Base-by-base conservation (phyloP, 116 monocot genomes). In the Phalaenopsis hybrid region DNA sequence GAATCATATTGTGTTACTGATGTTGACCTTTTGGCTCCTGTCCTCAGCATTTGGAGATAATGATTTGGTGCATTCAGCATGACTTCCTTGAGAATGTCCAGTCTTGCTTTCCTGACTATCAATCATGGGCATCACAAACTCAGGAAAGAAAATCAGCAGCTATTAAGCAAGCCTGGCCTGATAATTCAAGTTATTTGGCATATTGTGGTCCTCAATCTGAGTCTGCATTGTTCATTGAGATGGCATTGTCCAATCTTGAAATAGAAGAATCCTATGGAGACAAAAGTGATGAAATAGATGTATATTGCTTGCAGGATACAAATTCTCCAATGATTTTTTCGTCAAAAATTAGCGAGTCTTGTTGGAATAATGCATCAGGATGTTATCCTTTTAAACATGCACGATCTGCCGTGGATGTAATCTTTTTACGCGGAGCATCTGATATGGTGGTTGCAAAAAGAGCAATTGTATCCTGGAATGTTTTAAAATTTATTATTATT, bases 361-460 rank as follows among this genome's bases (percentile, higher is more conserved):
- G 78, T 80, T 75, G 13, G 49, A 80, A 78, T 61, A 72, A 52
- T 10, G 58, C 37, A 57, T 74, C 86, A 79, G 81, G 67, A 18
- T 87, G 74, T 11, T 94, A 97, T 83, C 94, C 94, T 50, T 97
- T 97, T 88, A 79, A 81, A 57, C 88, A 81, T 81, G 74, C 94
- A 85, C 88, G 89, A 48, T 83, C 83, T 78, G 96, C 94, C 78
- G 76, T 87, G 82, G 96, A 97, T 86, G 73, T 90, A 41, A 83
- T 97, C 16, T 97, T 97, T 89, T 79, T 97, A 25, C 91, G 82
- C 81, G 96, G 96, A 79, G 78, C 88, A 52, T 94, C 94, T 79
- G 96, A 97, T 77, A 92, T 87, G 85, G 89, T 92, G 76, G 84
- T 97, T 86, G 94, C 92, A 21, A 97, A 97, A 86, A 89, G 82